A percentile compares a stretch with the other conserved stretches of the same genome.
phyloP scores from a whole-genome alignment of 805 yeast genomes.

The Candida cerambycidarum region DNA sequence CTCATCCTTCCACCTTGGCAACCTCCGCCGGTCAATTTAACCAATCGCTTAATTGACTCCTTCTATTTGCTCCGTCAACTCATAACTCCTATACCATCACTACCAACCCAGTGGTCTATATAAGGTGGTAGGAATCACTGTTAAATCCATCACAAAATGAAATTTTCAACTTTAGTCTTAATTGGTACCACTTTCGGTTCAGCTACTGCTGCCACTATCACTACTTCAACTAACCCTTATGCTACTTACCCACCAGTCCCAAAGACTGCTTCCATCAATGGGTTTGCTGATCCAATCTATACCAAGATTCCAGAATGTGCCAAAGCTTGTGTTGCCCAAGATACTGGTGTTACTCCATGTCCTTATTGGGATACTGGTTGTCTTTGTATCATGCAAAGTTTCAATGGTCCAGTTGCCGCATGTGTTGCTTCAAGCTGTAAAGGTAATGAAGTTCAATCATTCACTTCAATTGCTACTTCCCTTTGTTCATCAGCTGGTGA shows the following conservation, averaged over 20 bases:
- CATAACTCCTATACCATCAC: no score
- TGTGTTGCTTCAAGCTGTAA: slow-evolving; percentile 39
- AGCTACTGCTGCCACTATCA: slow-evolving; percentile 14
- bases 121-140: no score
- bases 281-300: slow-evolving; percentile 39
- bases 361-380: slow-evolving; percentile 49
- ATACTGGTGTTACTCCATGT: slow-evolving; percentile 39
- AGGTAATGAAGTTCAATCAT: slow-evolving; percentile 29
- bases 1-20: no score
- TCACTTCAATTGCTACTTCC: slow-evolving; percentile 25
- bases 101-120: no score
- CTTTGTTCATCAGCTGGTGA: slow-evolving; percentile 27
- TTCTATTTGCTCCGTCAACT: no score
- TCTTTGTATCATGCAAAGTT: slow-evolving; percentile 41
- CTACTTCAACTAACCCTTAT: slow-evolving; percentile 19
- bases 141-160: not conserved
- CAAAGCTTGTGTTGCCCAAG: slow-evolving; percentile 28
- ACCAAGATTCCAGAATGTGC: slow-evolving; percentile 36
- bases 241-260: slow-evolving; percentile 35
- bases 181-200: slow-evolving; percentile 4
- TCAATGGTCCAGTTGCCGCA: slow-evolving; percentile 29
- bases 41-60: no score
- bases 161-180: not conserved
- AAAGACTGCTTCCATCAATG: slow-evolving; percentile 41
- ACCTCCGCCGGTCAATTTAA: no score